Evolutionary conservation across 2,329 filamentous ascomycete species (phyloP), one percentile per base, ranked within the genome.

Genomic region (Chalaropsis ovoidea): DNA sequence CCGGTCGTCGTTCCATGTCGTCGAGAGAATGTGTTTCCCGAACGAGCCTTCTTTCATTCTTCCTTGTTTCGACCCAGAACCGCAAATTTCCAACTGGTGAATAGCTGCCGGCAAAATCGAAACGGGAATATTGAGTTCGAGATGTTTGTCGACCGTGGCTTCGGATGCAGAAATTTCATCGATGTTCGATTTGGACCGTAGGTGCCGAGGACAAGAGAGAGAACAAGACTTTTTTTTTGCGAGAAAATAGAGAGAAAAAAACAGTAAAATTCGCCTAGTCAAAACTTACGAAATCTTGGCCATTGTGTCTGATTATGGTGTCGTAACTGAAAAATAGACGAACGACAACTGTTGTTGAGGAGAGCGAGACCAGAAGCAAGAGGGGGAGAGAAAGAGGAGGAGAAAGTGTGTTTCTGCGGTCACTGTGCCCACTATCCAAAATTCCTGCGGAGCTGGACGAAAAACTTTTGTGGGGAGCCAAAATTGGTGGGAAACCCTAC

Each of bases 251-350:
- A 39, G 35, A 42, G 11, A 49, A 56, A 58, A 66, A 64, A 63
- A 56, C 42, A 58, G 6, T n/a, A n/a, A 64, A 61, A 41, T 61
- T 45, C 64, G 56, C 35, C 61, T 43, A 56, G 45, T 61, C 63
- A 56, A 67, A 61, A 83, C 82, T 79, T 80, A 85, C 82, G 81
- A 83, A 72, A 80, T 74, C 78, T 85, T 85, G 77, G 82, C 82
- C 82, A 85, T 85, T 82, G 77, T 79, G 76, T 78, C 76, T 76
- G 77, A 76, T 76, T 76, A 73, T 74, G 67, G 62, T 67, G 69
- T 68, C 65, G 64, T 66, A 62, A 64, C 64, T 61, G 64, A 65
- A 68, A 68, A 63, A 67, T 52, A 67, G 62, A 64, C 58, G 24
- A 67, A 67, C 65, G 62, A 64, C 62, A 67, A 35, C 65, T 62